These are phyloP conservation scores for Anisodus acutangulus DNA, from an alignment of 257 asterid genomes.

Conservation along the genomic window DNA sequence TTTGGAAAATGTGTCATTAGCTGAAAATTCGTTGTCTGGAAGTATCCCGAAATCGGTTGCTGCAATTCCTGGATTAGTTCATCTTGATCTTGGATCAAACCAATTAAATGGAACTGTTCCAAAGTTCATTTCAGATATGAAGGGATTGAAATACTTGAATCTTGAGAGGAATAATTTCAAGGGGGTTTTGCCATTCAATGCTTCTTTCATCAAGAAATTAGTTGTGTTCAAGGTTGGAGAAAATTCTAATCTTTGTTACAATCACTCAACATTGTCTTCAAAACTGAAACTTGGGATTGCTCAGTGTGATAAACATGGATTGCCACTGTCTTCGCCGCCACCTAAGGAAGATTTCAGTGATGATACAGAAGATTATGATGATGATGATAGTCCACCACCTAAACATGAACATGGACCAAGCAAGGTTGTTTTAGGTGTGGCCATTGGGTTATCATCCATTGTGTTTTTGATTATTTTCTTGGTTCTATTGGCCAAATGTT, in stretches of 20 bases:
- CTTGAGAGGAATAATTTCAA: conserved; percentile 73
- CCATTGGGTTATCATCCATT: conserved; percentile 83
- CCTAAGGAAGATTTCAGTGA: conserved; percentile 57
- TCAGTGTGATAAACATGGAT: conserved; percentile 79
- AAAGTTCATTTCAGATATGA: conserved; percentile 61
- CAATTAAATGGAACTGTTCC: conserved; percentile 87
- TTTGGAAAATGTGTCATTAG: conserved; percentile 61
- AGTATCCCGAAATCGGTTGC: conserved; percentile 70
- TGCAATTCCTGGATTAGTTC: conserved; percentile 61
- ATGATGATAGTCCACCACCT: conserved; percentile 34
- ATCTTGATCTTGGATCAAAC: conserved; percentile 83
- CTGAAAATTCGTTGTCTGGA: conserved; percentile 70
- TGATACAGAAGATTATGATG: conserved; percentile 46
- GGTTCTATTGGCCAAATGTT: conserved; percentile 73
- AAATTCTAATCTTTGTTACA: conserved; percentile 82
- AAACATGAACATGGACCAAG: conserved; percentile 71
- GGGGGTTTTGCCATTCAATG: conserved; percentile 88
- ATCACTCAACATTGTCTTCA: conserved; percentile 55
- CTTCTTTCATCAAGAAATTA: conserved; percentile 60
- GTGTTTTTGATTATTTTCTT: conserved; percentile 84
- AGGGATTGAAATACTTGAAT: conserved; percentile 70
- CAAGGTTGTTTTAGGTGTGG: conserved; percentile 90
- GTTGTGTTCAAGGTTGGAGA: conserved; percentile 69
- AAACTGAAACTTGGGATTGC: conserved; percentile 92
- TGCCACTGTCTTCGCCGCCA: conserved; percentile 87